Conservation (phyloP, 192 early-diverging fungal genomes). For the Coemansia sp. region DNA sequence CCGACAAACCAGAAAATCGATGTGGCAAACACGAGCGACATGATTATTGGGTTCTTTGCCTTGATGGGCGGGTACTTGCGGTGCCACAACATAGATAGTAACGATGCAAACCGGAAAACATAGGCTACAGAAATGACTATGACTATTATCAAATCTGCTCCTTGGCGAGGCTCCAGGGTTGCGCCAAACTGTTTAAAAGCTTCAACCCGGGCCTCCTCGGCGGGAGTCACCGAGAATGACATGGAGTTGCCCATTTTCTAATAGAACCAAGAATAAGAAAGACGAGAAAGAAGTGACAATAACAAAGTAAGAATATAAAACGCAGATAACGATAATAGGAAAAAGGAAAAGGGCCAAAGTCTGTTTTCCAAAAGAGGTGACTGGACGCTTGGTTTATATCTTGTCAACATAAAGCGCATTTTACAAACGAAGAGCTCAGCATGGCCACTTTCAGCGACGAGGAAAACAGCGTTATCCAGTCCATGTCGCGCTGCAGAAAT, state of each 20-base stretch:
- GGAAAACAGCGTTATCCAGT: background rate
- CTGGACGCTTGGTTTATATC: too few relatives aligned
- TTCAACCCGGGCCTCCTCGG: conserved; percentile 17
- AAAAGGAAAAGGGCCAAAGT: background rate
- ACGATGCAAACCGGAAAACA: conserved; percentile 24
- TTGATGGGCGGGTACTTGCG: conserved; percentile 57
- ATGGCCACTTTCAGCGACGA: background rate
- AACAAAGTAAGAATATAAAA: conserved; percentile 16
- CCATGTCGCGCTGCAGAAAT: background rate
- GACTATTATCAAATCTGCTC: conserved; percentile 22
- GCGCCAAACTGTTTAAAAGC: background rate
- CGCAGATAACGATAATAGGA: background rate
- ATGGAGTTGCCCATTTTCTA: conserved; percentile 33
- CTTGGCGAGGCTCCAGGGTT: conserved; percentile 32
- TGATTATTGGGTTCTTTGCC: conserved; percentile 54
- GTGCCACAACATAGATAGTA: conserved; percentile 38
- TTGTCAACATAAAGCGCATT: background rate
- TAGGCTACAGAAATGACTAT: conserved; percentile 10
- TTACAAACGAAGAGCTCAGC: conserved; percentile 19
- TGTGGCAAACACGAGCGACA: conserved; percentile 27
- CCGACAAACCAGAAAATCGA: conserved; percentile 55
- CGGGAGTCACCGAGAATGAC: conserved; percentile 24
- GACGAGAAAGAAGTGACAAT: conserved; percentile 34
- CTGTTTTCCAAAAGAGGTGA: background rate
- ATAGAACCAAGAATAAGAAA: conserved; percentile 8